Evolutionary conservation across 2,329 filamentous ascomycete genomes (phyloP).

Genomic region (Colletotrichum graminicola): DNA sequence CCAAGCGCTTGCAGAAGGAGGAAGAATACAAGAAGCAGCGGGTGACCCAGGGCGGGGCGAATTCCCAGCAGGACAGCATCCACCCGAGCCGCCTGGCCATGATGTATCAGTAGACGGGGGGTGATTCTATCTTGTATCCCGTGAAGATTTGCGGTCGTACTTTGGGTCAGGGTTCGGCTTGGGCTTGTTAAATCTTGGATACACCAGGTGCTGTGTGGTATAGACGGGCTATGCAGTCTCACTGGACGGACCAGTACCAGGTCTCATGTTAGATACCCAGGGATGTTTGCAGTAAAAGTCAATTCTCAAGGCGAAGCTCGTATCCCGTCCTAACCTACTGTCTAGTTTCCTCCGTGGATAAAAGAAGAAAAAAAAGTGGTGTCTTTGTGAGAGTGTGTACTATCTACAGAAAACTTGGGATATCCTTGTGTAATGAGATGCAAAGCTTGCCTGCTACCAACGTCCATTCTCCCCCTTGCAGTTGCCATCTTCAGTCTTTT

Average conservation of each 20-base stretch:
- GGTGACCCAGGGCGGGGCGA: conserved; percentile 44
- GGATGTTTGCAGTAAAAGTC: conserved; percentile 35
- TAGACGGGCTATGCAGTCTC: neutral
- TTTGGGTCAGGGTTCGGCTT: neutral
- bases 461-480: conserved; percentile 11
- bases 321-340: conserved; percentile 26
- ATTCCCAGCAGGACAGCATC: conserved; percentile 53
- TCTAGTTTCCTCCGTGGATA: conserved; percentile 37
- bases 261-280: conserved; percentile 27
- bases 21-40: conserved; percentile 53
- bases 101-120: conserved; percentile 41
- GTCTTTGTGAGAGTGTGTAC: conserved; percentile 38
- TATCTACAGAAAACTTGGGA: conserved; percentile 49
- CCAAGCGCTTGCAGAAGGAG: conserved; percentile 62
- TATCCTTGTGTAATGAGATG: conserved; percentile 46
- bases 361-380: conserved; percentile 28
- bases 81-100: conserved; percentile 64
- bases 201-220: conserved; percentile 3
- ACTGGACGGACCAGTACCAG: neutral
- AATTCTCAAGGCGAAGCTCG: conserved; percentile 40
- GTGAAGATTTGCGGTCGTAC: neutral
- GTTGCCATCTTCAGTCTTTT: conserved; percentile 7
- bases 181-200: neutral
- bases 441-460: conserved; percentile 40
- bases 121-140: too few relatives aligned